Evolutionary conservation across 2,329 filamentous ascomycete species (phyloP), one percentile per base, ranked within the genome.

Genomic region (Penicillium hesseltinei): DNA sequence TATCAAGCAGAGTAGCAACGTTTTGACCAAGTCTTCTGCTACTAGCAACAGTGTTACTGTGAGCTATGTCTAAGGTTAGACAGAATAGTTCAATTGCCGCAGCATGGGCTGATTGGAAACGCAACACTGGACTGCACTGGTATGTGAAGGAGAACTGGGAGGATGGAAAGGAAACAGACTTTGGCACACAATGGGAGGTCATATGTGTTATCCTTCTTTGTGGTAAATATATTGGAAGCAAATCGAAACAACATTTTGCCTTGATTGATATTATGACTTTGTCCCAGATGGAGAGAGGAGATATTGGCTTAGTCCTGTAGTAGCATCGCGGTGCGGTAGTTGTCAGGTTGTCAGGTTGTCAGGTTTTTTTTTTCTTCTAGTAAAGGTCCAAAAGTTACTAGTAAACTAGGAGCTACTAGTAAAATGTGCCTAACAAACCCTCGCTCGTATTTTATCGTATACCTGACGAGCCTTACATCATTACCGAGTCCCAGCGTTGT

Each of bases 1-100:
- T 54, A 78, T 81, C 52, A 59, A 76, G 69, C 77, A 80, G 69
- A 69, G 59, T 44, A 54, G 49, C 54, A 33, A 61, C 25, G 67
- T 77, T 44, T 56, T 76, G 53, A 77, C 75, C 19, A 59, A 59
- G 21, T 56, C 55, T 19, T 66, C 64, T 19, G 10, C 38, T 19
- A 39, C 23, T 13, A 17, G 35, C 23, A 17, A 10, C n/a, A 39
- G 47, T 27, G 47, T 50, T 19, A 50, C 17, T 11, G 47, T 50
- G 17, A 50, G 47, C 47, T 50, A 50, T 19, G 19, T 35, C 15
- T 47, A 35, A 23, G 13, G 7, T 11, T 5, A 17, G 44, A 17
- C 21, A 11, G 2, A 35, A 33, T 35, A 19, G n/a, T 23, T 11
- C 13, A 1, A 23, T 35, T 23, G 13, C 19, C 4, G 19, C 29